A percentile compares a stretch with the other conserved stretches of the same genome.
Evolutionary conservation across 192 early-diverging fungal species (phyloP).

Genomic region (Neocallimastix lanati): DNA sequence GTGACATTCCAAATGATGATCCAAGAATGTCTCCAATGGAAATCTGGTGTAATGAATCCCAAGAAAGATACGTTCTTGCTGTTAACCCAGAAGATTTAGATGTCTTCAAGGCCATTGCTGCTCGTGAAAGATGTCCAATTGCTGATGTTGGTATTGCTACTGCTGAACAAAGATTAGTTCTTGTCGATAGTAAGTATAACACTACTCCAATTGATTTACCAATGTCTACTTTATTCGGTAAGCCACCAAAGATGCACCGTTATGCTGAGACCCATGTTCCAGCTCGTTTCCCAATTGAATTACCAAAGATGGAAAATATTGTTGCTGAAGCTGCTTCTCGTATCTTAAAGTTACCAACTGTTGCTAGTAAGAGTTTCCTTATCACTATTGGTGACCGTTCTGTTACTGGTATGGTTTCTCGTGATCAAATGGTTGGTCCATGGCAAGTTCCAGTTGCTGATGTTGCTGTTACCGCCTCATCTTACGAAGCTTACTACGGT

Average conservation of each 20-base stretch:
- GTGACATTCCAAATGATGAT: conserved; percentile 80
- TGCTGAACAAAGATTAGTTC: conserved; percentile 55
- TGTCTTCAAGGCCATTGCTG: conserved; percentile 54
- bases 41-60: conserved; percentile 99
- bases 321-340: conserved; percentile 42
- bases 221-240: conserved; percentile 92
- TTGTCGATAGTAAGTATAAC: conserved; percentile 54
- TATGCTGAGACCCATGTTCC: conserved; percentile 24
- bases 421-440: conserved; percentile 96
- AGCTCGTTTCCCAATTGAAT: not conserved
- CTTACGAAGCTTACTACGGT: conserved; percentile 55
- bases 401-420: conserved; percentile 80
- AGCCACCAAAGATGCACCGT: conserved; percentile 89
- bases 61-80: conserved; percentile 97
- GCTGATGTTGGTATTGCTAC: conserved; percentile 82
- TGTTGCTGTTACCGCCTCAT: conserved; percentile 76
- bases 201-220: conserved; percentile 71
- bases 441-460: conserved; percentile 99
- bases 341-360: conserved; percentile 67
- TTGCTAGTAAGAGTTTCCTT: conserved; percentile 87
- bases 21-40: conserved; percentile 97
- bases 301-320: not conserved
- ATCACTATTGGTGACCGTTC: conserved; percentile 96
- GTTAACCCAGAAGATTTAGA: conserved; percentile 47
- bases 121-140: conserved; percentile 79